Evolutionary conservation across 352 stramenopile genomes (phyloP).

Genomic region (Pythium pyrilobum): DNA sequence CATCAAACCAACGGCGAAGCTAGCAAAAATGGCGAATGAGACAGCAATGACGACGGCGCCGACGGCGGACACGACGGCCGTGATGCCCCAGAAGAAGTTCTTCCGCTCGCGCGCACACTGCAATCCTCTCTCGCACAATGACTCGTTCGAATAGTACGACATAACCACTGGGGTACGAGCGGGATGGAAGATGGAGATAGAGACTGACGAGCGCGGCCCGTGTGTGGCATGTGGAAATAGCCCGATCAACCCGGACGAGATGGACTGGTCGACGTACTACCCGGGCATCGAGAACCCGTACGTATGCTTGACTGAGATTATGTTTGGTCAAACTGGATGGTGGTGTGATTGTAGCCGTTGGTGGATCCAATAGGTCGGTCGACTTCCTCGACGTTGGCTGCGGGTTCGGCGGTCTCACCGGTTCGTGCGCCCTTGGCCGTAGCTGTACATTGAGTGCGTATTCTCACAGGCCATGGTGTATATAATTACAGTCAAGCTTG

Average conservation of each 20-base stretch:
- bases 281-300: slow-evolving; percentile 77
- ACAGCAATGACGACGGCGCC: slow-evolving; percentile 9
- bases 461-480: too few relatives aligned
- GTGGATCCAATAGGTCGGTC: slow-evolving; percentile 47
- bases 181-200: background rate
- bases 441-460: background rate
- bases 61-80: slow-evolving; percentile 27
- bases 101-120: slow-evolving; percentile 95
- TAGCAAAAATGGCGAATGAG: slow-evolving; percentile 25
- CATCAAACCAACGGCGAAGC: background rate
- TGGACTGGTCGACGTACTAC: slow-evolving; percentile 95
- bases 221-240: slow-evolving; percentile 21
- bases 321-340: background rate
- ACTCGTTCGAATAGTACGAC: slow-evolving; percentile 92
- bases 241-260: slow-evolving; percentile 76
- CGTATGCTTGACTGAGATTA: slow-evolving; percentile 6
- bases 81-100: slow-evolving; percentile 93
- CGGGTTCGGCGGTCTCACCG: slow-evolving; percentile 96
- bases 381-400: slow-evolving; percentile 96
- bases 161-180: background rate
- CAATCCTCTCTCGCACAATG: slow-evolving; percentile 96
- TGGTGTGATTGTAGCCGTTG: background rate
- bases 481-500: slow-evolving; percentile 85
- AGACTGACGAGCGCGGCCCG: background rate
- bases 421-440: slow-evolving; percentile 18